These are phyloP conservation scores for Eucalyptus pauciflora DNA, from an alignment of 345 rosid species.

Conservation along the genomic window DNA sequence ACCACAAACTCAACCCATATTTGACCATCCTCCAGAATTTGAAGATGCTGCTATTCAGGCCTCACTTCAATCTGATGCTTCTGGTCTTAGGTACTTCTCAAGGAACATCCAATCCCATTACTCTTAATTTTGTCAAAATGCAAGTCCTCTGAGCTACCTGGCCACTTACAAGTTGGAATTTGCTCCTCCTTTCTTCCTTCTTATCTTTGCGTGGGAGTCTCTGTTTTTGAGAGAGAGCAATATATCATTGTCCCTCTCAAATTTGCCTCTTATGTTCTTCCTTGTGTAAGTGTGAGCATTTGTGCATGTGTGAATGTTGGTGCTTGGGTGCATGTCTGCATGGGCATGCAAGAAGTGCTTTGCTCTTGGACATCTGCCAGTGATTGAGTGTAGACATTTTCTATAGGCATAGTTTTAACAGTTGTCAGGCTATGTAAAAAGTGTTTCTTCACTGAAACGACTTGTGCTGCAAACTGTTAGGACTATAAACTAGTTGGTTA, in stretches of 20 bases:
- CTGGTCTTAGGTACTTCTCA: slow-evolving; percentile 70
- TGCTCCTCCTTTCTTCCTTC: neutral
- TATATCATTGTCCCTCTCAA: neutral
- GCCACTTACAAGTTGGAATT: neutral
- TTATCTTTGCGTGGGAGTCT: neutral
- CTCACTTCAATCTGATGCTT: slow-evolving; percentile 74
- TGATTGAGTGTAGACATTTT: neutral
- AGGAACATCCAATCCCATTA: neutral
- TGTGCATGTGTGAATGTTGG: neutral
- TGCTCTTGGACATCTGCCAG: neutral
- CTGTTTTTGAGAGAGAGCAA: neutral
- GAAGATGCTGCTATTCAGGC: slow-evolving; percentile 95
- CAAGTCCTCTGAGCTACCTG: neutral
- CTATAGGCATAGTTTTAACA: neutral
- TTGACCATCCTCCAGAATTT: slow-evolving; percentile 34
- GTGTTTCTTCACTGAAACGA: neutral
- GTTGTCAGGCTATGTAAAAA: neutral
- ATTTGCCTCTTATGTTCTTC: neutral
- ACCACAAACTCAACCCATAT: slow-evolving; percentile 82
- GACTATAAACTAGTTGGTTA: neutral
- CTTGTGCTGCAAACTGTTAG: neutral
- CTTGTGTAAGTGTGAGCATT: neutral
- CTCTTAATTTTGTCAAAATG: neutral
- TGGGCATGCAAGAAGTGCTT: neutral
- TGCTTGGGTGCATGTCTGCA: neutral